A percentile compares a stretch with the other conserved stretches of the same genome.
Evolutionary conservation across 2,329 filamentous ascomycete species (phyloP).

Genomic region (Paraphoma sp.): DNA sequence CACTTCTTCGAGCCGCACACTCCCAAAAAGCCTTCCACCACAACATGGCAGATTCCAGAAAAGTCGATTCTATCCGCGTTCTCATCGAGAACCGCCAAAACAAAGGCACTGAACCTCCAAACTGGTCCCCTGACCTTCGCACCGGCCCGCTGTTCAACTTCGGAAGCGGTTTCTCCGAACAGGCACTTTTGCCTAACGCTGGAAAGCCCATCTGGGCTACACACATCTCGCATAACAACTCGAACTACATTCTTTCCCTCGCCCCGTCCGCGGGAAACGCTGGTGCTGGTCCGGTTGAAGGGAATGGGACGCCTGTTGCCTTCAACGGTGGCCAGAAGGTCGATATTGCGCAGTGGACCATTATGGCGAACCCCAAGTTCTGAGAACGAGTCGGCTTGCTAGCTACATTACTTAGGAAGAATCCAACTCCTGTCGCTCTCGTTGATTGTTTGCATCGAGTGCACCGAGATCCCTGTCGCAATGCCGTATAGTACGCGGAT

Average conservation of each 20-base stretch:
- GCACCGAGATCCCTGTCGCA: too few relatives aligned
- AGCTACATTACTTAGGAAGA: too few relatives aligned
- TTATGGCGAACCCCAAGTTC: constrained; percentile 3
- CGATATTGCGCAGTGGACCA: constrained; percentile 4
- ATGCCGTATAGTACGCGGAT: too few relatives aligned
- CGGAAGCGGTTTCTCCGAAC: not conserved
- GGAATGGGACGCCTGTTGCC: not conserved
- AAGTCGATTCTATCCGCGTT: not conserved
- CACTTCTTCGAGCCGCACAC: not conserved
- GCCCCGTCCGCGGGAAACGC: not conserved
- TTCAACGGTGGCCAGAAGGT: constrained; percentile 2
- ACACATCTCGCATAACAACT: constrained; percentile 3
- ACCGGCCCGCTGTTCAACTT: constrained; percentile 1
- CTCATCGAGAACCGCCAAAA: constrained; percentile 1
- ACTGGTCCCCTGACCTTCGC: not conserved
- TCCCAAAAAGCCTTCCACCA: not conserved
- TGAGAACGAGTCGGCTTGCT: not conserved
- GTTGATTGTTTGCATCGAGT: too few relatives aligned
- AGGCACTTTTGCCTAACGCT: not conserved
- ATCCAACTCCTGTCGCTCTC: too few relatives aligned
- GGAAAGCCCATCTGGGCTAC: constrained; percentile 1
- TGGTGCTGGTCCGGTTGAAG: not conserved
- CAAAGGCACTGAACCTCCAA: not conserved
- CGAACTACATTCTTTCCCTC: constrained; percentile 1
- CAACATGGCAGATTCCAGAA: not conserved